Base-by-base conservation (phyloP, 139 green algal genomes). In the Picochlorum sp. region DNA sequence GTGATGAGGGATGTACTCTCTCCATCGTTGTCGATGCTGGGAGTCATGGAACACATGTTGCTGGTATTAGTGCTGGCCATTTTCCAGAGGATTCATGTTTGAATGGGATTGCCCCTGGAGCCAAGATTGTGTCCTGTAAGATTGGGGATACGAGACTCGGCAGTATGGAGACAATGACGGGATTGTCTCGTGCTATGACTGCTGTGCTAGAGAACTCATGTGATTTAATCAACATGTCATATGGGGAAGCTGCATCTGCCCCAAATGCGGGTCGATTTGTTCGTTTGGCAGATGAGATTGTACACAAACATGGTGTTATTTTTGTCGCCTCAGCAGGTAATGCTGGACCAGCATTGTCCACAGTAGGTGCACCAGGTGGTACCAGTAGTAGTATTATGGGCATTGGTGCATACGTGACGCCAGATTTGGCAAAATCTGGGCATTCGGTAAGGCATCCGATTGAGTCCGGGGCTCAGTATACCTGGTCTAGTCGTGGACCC, bases 51-150 rank as follows among this genome's bases (percentile, higher is more conserved):
- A 97, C 90, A 0, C 90, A 97, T 72, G 89, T 90, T 32, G 79
- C 79, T 9, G 90, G 90, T 51, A 97, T 97, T 78, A 79, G 71
- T 18, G 86, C 87, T 1, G 90, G 86, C 1, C 70, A 91, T 77
- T 88, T 92, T 63, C 81, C 83, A 11, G 86, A 94, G 2, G 78
- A 91, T 45, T 77, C 87, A 6, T 56, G 61, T 6, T 71, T 90
- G 26, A 92, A 95, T 70, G 90, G 90, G 57, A 74, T 95, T 5
- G 90, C 90, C 9, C 89, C 90, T 56, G 81, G 84, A 16, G 86
- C 87, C 10, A 86, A 95, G 75, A 86, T 97, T 50, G 85, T 97
- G 51, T 88, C 75, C n/a, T 95, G 83, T 77, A 96, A 96, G 75
- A 96, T 97, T 51, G 90, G 90, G 6, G 90, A 97, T 75, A 88